phyloP scores from a whole-genome alignment of 768 basidiomycete species.

The Artomyces pyxidatus region DNA sequence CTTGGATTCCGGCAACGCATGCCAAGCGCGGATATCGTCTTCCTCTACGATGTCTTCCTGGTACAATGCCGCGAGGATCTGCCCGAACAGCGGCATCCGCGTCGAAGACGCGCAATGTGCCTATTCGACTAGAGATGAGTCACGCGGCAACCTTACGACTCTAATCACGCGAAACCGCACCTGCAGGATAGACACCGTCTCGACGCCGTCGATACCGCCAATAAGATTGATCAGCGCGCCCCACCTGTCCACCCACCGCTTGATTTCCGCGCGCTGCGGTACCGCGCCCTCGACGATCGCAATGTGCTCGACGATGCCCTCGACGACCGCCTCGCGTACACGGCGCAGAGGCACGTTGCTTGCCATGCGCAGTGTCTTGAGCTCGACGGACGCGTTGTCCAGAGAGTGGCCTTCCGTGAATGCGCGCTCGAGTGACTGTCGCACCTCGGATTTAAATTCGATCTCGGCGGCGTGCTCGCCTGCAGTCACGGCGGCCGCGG shows the following conservation, averaged over 20 bases:
- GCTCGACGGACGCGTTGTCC: slow-evolving; percentile 88
- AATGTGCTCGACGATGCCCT: slow-evolving; percentile 72
- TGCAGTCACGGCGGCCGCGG: slow-evolving; percentile 31
- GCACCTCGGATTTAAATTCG: slow-evolving; percentile 72
- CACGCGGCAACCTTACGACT: background rate
- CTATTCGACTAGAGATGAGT: slow-evolving; percentile 30
- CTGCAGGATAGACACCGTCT: slow-evolving; percentile 75
- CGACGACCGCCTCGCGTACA: slow-evolving; percentile 83
- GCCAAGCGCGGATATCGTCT: slow-evolving; percentile 86
- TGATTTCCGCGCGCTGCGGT: slow-evolving; percentile 60
- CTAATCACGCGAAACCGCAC: slow-evolving; percentile 29
- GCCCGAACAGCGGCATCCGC: slow-evolving; percentile 69
- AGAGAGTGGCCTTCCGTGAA: slow-evolving; percentile 88
- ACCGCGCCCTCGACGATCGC: slow-evolving; percentile 46
- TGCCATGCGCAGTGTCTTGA: slow-evolving; percentile 95
- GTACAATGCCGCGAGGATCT: slow-evolving; percentile 80
- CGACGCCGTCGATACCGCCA: slow-evolving; percentile 75
- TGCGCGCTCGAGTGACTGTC: slow-evolving; percentile 84
- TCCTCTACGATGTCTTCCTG: slow-evolving; percentile 90
- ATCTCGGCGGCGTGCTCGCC: slow-evolving; percentile 36
- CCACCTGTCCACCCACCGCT: slow-evolving; percentile 64
- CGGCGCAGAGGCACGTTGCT: slow-evolving; percentile 84
- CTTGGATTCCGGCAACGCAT: slow-evolving; percentile 46
- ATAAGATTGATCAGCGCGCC: slow-evolving; percentile 74
- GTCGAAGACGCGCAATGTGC: slow-evolving; percentile 55